phyloP scores from a whole-genome alignment of 179 eudicot genomes.

The Camellia oleifera region DNA sequence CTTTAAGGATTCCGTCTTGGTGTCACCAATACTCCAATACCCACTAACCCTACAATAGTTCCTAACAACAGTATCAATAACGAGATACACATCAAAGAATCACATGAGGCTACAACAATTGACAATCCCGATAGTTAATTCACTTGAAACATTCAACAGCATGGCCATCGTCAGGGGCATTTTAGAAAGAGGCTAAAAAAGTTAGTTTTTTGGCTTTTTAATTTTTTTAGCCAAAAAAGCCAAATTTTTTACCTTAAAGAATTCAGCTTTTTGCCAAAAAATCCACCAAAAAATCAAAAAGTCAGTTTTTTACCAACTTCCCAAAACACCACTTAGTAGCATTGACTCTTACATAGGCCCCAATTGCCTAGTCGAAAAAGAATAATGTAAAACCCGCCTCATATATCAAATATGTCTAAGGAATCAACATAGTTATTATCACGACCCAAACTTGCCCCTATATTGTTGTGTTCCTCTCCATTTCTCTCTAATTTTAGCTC shows the following conservation, averaged over 20 bases:
- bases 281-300: too few species aligned
- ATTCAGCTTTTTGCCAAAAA: too few species aligned
- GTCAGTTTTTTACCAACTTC: too few species aligned
- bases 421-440: background rate
- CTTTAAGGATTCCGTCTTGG: conserved; percentile 22
- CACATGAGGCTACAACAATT: conserved; percentile 6
- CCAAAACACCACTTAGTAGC: too few species aligned
- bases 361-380: background rate
- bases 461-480: too few species aligned
- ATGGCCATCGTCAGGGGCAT: background rate
- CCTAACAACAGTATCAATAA: conserved; percentile 22
- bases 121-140: background rate
- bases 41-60: conserved; percentile 26
- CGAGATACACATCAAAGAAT: conserved; percentile 7
- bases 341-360: background rate
- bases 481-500: too few species aligned
- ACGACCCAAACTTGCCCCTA: too few species aligned
- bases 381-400: conserved; percentile 2
- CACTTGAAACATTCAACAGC: conserved; percentile 7
- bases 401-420: background rate
- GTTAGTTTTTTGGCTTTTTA: too few species aligned
- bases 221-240: too few species aligned
- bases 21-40: conserved; percentile 14
- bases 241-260: too few species aligned
- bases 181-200: too few species aligned